These are phyloP conservation scores for Chytriomyces sp. DNA, from an alignment of 192 early-diverging fungal genomes.

Conservation along the genomic window DNA sequence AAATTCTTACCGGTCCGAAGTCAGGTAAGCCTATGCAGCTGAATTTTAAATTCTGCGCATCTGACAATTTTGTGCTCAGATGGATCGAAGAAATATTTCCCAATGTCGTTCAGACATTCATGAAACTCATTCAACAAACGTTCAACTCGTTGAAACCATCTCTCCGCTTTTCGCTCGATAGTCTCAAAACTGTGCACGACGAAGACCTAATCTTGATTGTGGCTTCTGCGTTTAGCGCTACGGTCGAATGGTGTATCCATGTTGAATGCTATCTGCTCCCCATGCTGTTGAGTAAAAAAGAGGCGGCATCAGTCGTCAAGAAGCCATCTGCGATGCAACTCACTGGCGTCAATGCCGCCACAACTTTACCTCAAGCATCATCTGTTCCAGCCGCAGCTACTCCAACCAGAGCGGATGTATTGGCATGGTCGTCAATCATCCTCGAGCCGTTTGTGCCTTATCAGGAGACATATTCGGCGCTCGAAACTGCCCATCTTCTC, in stretches of 20 bases:
- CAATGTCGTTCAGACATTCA: conserved; percentile 28
- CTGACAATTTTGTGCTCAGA: conserved; percentile 33
- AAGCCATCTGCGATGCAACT: conserved; percentile 4
- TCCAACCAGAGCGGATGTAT: conserved; percentile 28
- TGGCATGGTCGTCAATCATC: conserved; percentile 63
- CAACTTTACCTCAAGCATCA: background rate
- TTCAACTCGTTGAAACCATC: conserved; percentile 40
- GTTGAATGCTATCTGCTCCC: conserved; percentile 11
- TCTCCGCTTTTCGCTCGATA: conserved; percentile 24
- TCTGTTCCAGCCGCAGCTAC: background rate
- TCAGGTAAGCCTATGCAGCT: too few species aligned
- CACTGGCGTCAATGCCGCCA: background rate
- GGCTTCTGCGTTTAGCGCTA: background rate
- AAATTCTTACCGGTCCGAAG: too few species aligned
- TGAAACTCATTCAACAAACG: conserved; percentile 42
- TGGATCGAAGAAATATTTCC: conserved; percentile 29
- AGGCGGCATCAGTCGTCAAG: conserved; percentile 7
- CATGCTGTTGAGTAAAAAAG: background rate
- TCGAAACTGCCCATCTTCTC: conserved; percentile 59
- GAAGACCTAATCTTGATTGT: background rate
- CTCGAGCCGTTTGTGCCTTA: conserved; percentile 70
- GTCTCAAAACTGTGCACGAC: conserved; percentile 12
- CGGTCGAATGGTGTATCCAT: conserved; percentile 16
- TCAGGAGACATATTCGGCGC: conserved; percentile 64
- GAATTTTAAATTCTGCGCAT: too few species aligned